Evolutionary conservation across 1,284 basidiomycete species (phyloP), one percentile per base, ranked within the genome.

Genomic region (Pyrrhoderma noxium): DNA sequence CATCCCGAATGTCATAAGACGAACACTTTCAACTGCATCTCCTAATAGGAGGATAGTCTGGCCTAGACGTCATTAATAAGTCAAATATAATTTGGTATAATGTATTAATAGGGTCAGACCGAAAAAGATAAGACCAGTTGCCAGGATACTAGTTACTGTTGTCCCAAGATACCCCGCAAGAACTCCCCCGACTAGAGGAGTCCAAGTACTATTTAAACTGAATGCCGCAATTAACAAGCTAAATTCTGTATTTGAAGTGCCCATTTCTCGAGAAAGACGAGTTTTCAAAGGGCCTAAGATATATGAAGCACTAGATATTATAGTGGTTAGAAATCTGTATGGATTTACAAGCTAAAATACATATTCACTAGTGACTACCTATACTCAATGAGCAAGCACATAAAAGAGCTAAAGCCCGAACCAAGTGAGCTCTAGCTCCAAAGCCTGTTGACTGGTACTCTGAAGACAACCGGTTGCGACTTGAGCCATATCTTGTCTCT

Each of bases 131-230:
- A 82, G 69, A 0, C 80, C 76, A 0, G 87, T 89, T 1, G 86
- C 82, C 22, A 86, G 64, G 39, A 89, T 80, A 54, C 84, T 82
- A 0, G 82, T 79, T 38, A 72, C 65, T 0, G 83, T 85, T 18
- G 83, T 85, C 19, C 85, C 85, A 2, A 89, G 72, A 47, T 74
- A 73, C 53, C 80, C 80, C 4, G 82, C 79, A 41, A 88, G 69
- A 11, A 88, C 56, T 3, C 84, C 83, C 13, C 81, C 84, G 0
- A 87, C 71, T 3, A 89, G 71, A 1, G 86, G 85, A 8, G 87
- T 89, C 86, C 86, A 89, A 37, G 86, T 89, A 54, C 82, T 80
- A 61, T 89, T 89, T 35, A 89, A 65, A 51, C 80, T 85, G 59
- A 80, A 81, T 0, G 85, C 84, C 11, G 87, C 82, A 47, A 90